Evolutionary conservation across 1,284 basidiomycete genomes (phyloP).

Genomic region (Naganishia sp.): DNA sequence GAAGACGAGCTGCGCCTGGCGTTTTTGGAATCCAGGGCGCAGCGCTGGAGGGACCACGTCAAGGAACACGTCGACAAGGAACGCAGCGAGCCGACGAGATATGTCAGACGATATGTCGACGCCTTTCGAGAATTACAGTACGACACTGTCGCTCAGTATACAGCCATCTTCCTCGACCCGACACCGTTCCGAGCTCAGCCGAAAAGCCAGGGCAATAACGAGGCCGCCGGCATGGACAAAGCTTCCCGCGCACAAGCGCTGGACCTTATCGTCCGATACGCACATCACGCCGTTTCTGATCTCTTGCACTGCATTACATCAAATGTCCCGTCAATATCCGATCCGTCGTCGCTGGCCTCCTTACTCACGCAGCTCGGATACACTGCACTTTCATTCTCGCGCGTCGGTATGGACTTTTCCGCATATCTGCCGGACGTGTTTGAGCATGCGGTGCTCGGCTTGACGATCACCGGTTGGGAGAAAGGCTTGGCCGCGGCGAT

Average conservation of each 20-base stretch:
- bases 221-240: neutral
- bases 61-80: slow-evolving; percentile 42
- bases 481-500: slow-evolving; percentile 48
- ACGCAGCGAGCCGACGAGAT: slow-evolving; percentile 68
- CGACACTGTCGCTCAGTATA: slow-evolving; percentile 85
- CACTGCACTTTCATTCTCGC: slow-evolving; percentile 83
- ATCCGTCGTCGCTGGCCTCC: slow-evolving; percentile 71
- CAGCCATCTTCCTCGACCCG: slow-evolving; percentile 79
- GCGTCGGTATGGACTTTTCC: slow-evolving; percentile 86
- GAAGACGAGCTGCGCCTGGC: slow-evolving; percentile 68
- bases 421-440: slow-evolving; percentile 66
- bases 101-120: slow-evolving; percentile 83
- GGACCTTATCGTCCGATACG: slow-evolving; percentile 43
- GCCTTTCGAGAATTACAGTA: slow-evolving; percentile 88
- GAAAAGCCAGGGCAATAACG: neutral
- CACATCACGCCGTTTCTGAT: slow-evolving; percentile 59
- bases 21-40: slow-evolving; percentile 66
- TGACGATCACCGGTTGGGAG: slow-evolving; percentile 54
- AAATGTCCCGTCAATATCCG: slow-evolving; percentile 58
- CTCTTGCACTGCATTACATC: slow-evolving; percentile 57
- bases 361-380: slow-evolving; percentile 89
- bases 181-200: slow-evolving; percentile 36
- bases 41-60: slow-evolving; percentile 54
- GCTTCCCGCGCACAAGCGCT: slow-evolving; percentile 3
- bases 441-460: slow-evolving; percentile 61